These are phyloP conservation scores for Claviceps capensis DNA, from an alignment of 2,329 filamentous ascomycete species.

Conservation along the genomic window DNA sequence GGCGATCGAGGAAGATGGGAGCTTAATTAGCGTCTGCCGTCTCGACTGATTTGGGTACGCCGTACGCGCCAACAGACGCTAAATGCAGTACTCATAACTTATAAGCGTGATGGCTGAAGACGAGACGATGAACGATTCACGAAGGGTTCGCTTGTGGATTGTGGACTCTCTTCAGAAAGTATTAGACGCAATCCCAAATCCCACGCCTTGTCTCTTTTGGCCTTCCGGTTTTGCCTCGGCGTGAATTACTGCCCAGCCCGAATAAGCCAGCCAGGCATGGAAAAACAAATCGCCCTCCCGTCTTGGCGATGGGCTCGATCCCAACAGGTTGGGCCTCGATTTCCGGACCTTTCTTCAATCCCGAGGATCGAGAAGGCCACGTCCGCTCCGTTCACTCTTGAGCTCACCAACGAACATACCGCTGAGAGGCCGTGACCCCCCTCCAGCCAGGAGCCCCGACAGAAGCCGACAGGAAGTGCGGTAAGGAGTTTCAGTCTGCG, in stretches of 20 bases:
- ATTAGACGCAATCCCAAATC: not conserved
- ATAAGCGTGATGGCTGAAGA: too few relatives aligned
- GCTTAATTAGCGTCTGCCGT: too few relatives aligned
- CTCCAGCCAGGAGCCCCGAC: not conserved
- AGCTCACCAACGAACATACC: conserved; percentile 6
- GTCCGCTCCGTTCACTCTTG: conserved; percentile 7
- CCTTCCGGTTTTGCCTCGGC: not conserved
- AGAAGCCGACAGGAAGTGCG: too few relatives aligned
- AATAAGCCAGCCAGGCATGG: not conserved
- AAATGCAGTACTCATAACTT: too few relatives aligned
- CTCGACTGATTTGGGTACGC: too few relatives aligned
- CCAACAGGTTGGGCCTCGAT: conserved; percentile 6
- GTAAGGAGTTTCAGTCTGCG: too few relatives aligned
- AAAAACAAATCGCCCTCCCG: not conserved
- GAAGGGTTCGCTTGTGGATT: too few relatives aligned
- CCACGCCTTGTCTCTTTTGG: not conserved
- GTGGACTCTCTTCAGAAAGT: too few relatives aligned
- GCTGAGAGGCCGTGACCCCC: conserved; percentile 4
- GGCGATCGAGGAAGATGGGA: too few relatives aligned
- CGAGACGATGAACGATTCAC: too few relatives aligned
- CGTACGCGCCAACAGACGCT: too few relatives aligned
- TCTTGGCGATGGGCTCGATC: not conserved
- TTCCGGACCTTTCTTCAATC: conserved; percentile 2
- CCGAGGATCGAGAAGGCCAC: conserved; percentile 7
- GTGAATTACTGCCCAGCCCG: not conserved